These are phyloP conservation scores for Kuraishia borneana DNA, from an alignment of 805 yeast species.

Conservation along the genomic window DNA sequence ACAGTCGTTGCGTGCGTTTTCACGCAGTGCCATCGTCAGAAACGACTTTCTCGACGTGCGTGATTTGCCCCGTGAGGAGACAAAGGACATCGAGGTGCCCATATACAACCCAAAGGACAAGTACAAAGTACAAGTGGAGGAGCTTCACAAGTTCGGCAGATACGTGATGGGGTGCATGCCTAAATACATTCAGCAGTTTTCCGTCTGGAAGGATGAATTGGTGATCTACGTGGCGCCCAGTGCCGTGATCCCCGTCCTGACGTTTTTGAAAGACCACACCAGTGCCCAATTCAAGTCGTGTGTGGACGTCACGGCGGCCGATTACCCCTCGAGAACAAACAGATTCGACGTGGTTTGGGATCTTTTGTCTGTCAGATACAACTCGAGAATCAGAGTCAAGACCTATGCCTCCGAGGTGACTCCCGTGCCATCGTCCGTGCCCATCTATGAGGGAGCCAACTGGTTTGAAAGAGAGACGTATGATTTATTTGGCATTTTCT, in stretches of 20 bases:
- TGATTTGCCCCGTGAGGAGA: neutral
- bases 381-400: conserved; percentile 80
- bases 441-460: conserved; percentile 68
- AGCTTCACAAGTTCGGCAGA: conserved; percentile 71
- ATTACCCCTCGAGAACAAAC: conserved; percentile 73
- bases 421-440: conserved; percentile 72
- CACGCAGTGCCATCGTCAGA: neutral
- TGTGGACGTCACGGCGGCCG: conserved; percentile 79
- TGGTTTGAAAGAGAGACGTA: conserved; percentile 90
- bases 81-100: conserved; percentile 27
- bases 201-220: conserved; percentile 88
- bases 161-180: conserved; percentile 73
- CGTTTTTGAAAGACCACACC: conserved; percentile 67
- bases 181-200: conserved; percentile 69
- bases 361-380: conserved; percentile 68
- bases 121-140: conserved; percentile 54
- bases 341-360: conserved; percentile 85
- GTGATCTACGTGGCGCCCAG: conserved; percentile 65
- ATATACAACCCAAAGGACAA: conserved; percentile 71
- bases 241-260: conserved; percentile 60
- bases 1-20: neutral
- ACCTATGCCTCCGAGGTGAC: conserved; percentile 78
- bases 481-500: conserved; percentile 79
- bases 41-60: neutral
- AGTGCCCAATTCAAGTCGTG: conserved; percentile 71